A percentile compares a stretch with the other conserved stretches of the same genome.
Conservation (phyloP, 108 stramenopile species). For the Pseudonitzschia delicatissima region DNA sequence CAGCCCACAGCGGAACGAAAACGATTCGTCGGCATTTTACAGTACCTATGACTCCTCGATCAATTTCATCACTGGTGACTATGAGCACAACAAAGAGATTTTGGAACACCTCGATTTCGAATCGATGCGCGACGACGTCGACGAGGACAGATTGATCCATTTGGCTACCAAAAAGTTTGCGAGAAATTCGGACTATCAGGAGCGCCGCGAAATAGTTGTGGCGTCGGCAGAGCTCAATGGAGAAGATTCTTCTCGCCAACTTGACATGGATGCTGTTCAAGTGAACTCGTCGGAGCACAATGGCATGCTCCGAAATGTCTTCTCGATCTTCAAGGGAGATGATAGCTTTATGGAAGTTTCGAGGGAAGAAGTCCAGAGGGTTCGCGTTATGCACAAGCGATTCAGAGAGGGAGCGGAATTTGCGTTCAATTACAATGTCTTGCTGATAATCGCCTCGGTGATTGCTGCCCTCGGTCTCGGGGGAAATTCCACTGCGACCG, state of each 20-base stretch:
- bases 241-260: neutral
- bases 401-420: conserved; percentile 21
- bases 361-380: conserved; percentile 18
- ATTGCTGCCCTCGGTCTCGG: conserved; percentile 78
- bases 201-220: too few relatives aligned
- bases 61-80: neutral
- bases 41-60: neutral
- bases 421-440: conserved; percentile 38
- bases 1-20: neutral
- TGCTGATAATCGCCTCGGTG: conserved; percentile 64
- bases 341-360: neutral
- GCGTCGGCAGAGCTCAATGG: neutral
- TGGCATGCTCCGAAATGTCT: too few relatives aligned
- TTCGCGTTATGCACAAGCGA: conserved; percentile 17
- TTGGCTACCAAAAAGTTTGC: conserved; percentile 1
- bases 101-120: neutral
- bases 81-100: neutral
- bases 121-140: neutral
- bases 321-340: neutral
- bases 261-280: neutral
- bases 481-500: conserved; percentile 64
- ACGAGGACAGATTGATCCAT: neutral
- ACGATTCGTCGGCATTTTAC: neutral
- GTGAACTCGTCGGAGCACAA: too few relatives aligned
- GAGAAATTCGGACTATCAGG: neutral